Conservation (phyloP, 257 asterid species). For the Scutellaria baicalensis region DNA sequence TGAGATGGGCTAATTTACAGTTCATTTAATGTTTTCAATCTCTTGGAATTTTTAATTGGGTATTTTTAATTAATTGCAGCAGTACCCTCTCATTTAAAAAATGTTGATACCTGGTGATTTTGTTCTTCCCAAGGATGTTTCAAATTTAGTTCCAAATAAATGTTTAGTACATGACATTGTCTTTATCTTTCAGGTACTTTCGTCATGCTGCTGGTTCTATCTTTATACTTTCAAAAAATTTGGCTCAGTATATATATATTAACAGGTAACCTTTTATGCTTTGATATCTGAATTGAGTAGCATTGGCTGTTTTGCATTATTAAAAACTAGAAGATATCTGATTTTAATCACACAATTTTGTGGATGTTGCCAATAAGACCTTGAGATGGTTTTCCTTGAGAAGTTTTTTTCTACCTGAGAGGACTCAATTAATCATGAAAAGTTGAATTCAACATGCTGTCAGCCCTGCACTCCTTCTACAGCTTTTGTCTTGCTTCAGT, state of each 20-base stretch:
- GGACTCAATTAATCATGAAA: not conserved
- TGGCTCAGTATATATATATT: constrained; percentile 68
- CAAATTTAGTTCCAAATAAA: not conserved
- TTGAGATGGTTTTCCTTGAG: not conserved
- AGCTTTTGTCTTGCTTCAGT: not conserved
- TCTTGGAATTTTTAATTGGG: not conserved
- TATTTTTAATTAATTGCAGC: not conserved
- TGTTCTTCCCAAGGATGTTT: not conserved
- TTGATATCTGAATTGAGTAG: not conserved
- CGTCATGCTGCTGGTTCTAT: constrained; percentile 85
- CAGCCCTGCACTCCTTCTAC: not conserved
- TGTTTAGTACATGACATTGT: constrained; percentile 6
- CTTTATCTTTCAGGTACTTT: constrained; percentile 59
- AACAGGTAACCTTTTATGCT: constrained; percentile 67
- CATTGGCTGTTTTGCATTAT: not conserved
- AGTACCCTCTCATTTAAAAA: not conserved
- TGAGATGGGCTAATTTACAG: not conserved
- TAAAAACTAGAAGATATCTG: not conserved
- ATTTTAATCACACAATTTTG: not conserved
- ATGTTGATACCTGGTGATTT: not conserved
- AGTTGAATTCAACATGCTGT: not conserved
- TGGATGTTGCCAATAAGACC: not conserved
- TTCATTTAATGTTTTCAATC: not conserved
- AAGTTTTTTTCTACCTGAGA: not conserved
- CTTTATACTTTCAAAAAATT: constrained; percentile 52